These are phyloP conservation scores for Stemphylium lycopersici DNA, from an alignment of 2,329 filamentous ascomycete species.

Conservation along the genomic window DNA sequence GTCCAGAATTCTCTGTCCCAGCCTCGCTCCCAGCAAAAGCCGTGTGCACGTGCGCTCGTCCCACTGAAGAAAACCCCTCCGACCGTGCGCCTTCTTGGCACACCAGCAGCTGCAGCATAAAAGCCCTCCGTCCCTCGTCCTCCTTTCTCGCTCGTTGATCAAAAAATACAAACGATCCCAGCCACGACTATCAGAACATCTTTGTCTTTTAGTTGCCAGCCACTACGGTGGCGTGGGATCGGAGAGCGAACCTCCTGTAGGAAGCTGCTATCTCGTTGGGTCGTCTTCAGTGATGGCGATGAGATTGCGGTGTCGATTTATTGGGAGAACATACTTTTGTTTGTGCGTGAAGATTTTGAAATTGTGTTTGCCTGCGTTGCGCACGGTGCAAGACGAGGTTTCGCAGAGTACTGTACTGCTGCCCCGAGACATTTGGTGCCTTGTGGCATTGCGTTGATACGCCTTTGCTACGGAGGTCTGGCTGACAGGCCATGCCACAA, in stretches of 20 bases:
- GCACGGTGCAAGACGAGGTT: neutral
- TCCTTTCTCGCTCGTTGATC: slow-evolving; percentile 56
- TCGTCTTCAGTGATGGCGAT: slow-evolving; percentile 75
- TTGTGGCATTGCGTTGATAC: neutral
- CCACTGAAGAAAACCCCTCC: neutral
- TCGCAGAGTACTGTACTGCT: neutral
- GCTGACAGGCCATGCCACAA: no score
- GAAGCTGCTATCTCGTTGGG: slow-evolving; percentile 72
- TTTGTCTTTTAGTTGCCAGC: slow-evolving; percentile 72
- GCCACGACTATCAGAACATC: slow-evolving; percentile 68
- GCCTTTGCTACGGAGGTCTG: neutral
- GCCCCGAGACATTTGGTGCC: neutral
- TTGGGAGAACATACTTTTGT: slow-evolving; percentile 63
- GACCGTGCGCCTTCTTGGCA: slow-evolving; percentile 15
- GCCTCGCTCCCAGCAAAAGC: neutral
- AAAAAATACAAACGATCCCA: slow-evolving; percentile 67
- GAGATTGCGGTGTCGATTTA: slow-evolving; percentile 73
- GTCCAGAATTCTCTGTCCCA: neutral
- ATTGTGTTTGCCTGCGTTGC: neutral
- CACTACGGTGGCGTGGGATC: slow-evolving; percentile 65
- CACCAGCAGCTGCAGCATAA: slow-evolving; percentile 19
- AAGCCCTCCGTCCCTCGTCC: slow-evolving; percentile 28
- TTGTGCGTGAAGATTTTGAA: neutral
- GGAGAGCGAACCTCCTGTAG: slow-evolving; percentile 65
- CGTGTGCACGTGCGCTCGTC: neutral